A percentile compares a stretch with the other conserved stretches of the same genome.
These are phyloP conservation scores for Dioszegia crocea DNA, from an alignment of 768 basidiomycete species.

Conservation along the genomic window DNA sequence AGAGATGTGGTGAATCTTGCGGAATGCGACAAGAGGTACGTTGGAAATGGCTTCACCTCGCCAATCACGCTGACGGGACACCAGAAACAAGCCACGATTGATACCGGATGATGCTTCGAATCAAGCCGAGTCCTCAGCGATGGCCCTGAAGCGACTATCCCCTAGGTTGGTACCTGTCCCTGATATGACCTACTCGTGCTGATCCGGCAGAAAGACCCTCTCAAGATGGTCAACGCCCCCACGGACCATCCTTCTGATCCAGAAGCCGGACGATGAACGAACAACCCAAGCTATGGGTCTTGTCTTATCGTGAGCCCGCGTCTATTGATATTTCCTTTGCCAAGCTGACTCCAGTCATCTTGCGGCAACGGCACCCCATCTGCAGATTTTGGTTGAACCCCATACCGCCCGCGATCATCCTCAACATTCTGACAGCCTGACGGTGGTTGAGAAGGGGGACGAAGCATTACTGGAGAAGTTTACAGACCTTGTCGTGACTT, in stretches of 20 bases:
- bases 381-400: slow-evolving; percentile 34
- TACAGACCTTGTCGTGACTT: slow-evolving; percentile 81
- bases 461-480: slow-evolving; percentile 20
- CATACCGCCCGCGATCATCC: slow-evolving; percentile 35
- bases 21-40: not conserved
- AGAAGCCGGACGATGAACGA: slow-evolving; percentile 47
- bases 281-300: slow-evolving; percentile 35
- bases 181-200: not conserved
- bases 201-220: slow-evolving; percentile 26
- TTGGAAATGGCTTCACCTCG: not conserved
- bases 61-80: not conserved
- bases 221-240: slow-evolving; percentile 32
- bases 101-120: not conserved
- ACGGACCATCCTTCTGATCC: slow-evolving; percentile 46
- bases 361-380: slow-evolving; percentile 15
- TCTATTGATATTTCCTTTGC: not conserved
- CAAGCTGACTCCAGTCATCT: slow-evolving; percentile 21
- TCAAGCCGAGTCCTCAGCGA: slow-evolving; percentile 17
- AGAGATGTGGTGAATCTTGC: not conserved
- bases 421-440: slow-evolving; percentile 13
- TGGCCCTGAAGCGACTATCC: slow-evolving; percentile 6
- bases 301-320: slow-evolving; percentile 32
- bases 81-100: slow-evolving; percentile 3
- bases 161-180: slow-evolving; percentile 3
- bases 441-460: slow-evolving; percentile 24